Conservation (phyloP, 1,139 yeast species). For the Kodamaea ohmeri region DNA sequence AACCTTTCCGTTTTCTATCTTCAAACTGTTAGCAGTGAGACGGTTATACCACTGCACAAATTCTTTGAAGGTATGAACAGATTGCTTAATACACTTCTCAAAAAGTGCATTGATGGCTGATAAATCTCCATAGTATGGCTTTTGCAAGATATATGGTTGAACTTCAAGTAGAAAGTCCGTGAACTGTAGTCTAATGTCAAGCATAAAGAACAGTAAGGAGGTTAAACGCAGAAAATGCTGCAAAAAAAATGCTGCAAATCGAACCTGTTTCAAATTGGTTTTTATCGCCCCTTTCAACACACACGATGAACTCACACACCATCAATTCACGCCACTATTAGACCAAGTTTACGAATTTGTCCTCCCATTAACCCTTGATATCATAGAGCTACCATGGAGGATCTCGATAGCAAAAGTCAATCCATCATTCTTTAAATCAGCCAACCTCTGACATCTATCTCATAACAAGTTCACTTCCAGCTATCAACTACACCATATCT, state of each 20-base stretch:
- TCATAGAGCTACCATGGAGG: no score
- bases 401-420: no score
- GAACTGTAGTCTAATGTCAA: not conserved
- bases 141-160: not conserved
- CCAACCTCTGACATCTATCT: no score
- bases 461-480: no score
- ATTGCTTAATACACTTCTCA: not conserved
- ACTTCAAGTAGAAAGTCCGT: not conserved
- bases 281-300: no score
- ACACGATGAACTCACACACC: no score
- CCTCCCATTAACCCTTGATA: no score
- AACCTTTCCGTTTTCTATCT: conserved; percentile 9
- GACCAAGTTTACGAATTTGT: no score
- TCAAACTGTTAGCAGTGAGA: conserved; percentile 10
- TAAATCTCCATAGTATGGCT: conserved; percentile 9
- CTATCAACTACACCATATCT: no score
- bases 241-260: not conserved
- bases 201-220: not conserved
- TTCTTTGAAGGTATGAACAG: conserved; percentile 13
- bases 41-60: conserved; percentile 23
- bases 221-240: not conserved
- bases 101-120: conserved; percentile 8
- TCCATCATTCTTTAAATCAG: no score
- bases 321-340: no score
- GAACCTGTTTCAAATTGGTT: not conserved